Percentiles rank a stretch among this genome's conserved stretches.
phyloP scores from a whole-genome alignment of 1,139 yeast genomes.

The Suhomyces bokatorum region DNA sequence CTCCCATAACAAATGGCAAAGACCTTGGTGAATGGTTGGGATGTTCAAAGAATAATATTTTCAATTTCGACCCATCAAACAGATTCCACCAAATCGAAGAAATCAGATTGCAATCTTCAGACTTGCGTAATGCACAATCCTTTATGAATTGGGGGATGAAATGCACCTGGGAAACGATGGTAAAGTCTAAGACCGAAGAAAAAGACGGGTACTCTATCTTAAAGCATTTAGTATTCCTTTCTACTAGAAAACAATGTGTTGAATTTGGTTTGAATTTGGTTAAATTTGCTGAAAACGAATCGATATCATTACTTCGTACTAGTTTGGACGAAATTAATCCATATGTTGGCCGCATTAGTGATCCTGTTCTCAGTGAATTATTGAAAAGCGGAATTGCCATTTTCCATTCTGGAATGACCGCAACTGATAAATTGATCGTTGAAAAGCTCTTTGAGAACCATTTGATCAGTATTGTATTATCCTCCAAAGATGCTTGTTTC shows the following conservation, averaged over 20 bases:
- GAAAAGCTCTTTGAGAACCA: constrained; percentile 52
- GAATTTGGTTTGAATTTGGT: constrained; percentile 52
- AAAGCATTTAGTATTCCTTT: constrained; percentile 53
- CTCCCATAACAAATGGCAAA: constrained; percentile 70
- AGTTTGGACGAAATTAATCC: constrained; percentile 42
- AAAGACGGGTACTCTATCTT: not conserved
- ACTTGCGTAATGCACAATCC: constrained; percentile 19
- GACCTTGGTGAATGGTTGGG: constrained; percentile 91
- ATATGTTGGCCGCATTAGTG: constrained; percentile 47
- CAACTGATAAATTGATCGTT: constrained; percentile 54
- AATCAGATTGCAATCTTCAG: constrained; percentile 50
- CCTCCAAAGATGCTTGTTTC: constrained; percentile 56
- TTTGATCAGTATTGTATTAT: constrained; percentile 54
- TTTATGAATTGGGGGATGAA: constrained; percentile 51
- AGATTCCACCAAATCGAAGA: constrained; percentile 56
- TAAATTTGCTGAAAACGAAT: constrained; percentile 34
- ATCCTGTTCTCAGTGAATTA: constrained; percentile 44
- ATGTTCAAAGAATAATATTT: constrained; percentile 55
- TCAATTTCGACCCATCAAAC: constrained; percentile 68
- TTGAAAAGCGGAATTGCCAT: constrained; percentile 69
- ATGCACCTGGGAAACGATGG: constrained; percentile 16
- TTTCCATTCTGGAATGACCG: constrained; percentile 59
- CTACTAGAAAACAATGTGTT: constrained; percentile 56
- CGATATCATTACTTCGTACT: constrained; percentile 22
- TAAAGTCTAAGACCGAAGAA: not conserved